Evolutionary conservation across 768 basidiomycete species (phyloP).

Genomic region (Termitomyces sp.): DNA sequence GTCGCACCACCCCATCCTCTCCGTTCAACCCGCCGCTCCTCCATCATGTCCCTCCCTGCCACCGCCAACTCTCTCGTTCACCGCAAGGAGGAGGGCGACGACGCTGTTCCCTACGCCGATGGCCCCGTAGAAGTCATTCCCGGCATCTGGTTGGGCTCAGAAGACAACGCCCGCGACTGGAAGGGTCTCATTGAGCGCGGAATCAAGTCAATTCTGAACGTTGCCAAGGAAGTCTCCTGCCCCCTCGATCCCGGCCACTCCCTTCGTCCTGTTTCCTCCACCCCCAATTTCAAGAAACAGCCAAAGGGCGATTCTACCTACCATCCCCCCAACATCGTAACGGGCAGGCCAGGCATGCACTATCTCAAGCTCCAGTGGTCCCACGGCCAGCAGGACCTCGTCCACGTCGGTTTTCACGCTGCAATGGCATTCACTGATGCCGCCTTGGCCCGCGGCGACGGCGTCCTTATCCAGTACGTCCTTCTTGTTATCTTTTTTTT

Average conservation of each 20-base stretch:
- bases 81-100: constrained; percentile 62
- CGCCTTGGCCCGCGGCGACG: constrained; percentile 71
- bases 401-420: constrained; percentile 70
- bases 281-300: constrained; percentile 56
- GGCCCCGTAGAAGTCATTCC: constrained; percentile 87
- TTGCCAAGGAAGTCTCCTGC: constrained; percentile 87
- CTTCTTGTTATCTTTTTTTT: constrained; percentile 18
- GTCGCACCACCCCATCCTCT: constrained; percentile 27
- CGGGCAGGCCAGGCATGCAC: constrained; percentile 76
- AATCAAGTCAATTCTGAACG: constrained; percentile 84
- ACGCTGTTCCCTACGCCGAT: constrained; percentile 68
- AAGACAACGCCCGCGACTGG: constrained; percentile 90
- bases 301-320: constrained; percentile 48
- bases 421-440: constrained; percentile 84
- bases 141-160: constrained; percentile 86
- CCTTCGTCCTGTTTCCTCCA: constrained; percentile 62
- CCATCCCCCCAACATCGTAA: constrained; percentile 63
- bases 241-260: constrained; percentile 56
- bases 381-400: constrained; percentile 90
- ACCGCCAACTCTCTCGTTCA: constrained; percentile 52
- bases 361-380: constrained; percentile 93
- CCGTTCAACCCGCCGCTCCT: constrained; percentile 54
- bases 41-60: constrained; percentile 67
- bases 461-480: constrained; percentile 83
- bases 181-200: constrained; percentile 62